Evolutionary conservation across 106 monocot genomes (phyloP).

Genomic region (Chionographis japonica): DNA sequence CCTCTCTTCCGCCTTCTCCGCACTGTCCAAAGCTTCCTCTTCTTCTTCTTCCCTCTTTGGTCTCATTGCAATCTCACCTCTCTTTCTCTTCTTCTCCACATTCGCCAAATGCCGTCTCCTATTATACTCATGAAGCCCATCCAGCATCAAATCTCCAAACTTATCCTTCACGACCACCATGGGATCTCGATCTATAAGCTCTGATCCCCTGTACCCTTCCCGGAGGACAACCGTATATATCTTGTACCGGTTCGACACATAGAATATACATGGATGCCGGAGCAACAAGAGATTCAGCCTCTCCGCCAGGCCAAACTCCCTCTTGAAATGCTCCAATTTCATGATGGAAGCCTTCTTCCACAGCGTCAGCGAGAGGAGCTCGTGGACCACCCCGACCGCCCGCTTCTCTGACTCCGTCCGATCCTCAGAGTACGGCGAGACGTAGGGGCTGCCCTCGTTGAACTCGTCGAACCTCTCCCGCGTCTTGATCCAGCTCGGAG

Average conservation of each 20-base stretch:
- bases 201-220: conserved; percentile 75
- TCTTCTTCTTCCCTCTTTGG: conserved; percentile 27
- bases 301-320: conserved; percentile 81
- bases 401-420: conserved; percentile 44
- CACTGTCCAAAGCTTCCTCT: conserved; percentile 20
- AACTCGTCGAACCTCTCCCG: conserved; percentile 54
- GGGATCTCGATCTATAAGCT: conserved; percentile 74
- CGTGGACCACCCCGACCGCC: conserved; percentile 64
- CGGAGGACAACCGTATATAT: conserved; percentile 86
- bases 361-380: conserved; percentile 75
- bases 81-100: conserved; percentile 89
- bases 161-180: conserved; percentile 80
- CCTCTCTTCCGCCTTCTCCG: conserved; percentile 67
- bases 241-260: conserved; percentile 88
- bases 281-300: conserved; percentile 51
- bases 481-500: conserved; percentile 56
- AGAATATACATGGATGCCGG: conserved; percentile 86
- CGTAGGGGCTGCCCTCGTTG: conserved; percentile 47
- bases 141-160: conserved; percentile 95
- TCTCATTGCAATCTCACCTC: conserved; percentile 48
- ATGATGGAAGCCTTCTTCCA: conserved; percentile 90
- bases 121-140: conserved; percentile 92
- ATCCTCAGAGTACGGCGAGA: conserved; percentile 59
- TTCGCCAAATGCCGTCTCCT: conserved; percentile 54
- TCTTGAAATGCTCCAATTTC: conserved; percentile 79